A percentile compares a stretch with the other conserved stretches of the same genome.
phyloP scores from a whole-genome alignment of 2,329 filamentous ascomycete genomes.

The Fusarium ambrosium region DNA sequence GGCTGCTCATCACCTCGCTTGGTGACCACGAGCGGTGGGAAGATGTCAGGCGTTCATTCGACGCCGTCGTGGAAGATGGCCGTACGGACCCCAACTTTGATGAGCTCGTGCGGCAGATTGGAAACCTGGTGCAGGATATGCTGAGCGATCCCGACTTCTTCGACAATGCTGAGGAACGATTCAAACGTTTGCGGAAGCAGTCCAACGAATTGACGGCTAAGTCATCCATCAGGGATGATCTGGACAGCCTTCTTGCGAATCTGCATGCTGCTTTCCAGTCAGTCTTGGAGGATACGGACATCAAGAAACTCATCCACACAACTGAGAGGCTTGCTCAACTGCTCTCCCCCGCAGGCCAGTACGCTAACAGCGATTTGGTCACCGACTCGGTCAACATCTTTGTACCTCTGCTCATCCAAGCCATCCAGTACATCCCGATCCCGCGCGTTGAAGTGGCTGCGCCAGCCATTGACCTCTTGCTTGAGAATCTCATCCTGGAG shows the following conservation, averaged over 20 bases:
- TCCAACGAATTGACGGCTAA: constrained; percentile 75
- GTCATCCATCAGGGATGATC: constrained; percentile 77
- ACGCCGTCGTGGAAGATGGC: constrained; percentile 79
- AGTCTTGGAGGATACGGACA: constrained; percentile 77
- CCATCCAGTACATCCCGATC: constrained; percentile 89
- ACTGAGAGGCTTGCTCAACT: constrained; percentile 77
- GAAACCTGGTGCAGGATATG: constrained; percentile 81
- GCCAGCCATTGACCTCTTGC: constrained; percentile 84
- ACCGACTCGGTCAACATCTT: constrained; percentile 85
- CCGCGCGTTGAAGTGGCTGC: constrained; percentile 89
- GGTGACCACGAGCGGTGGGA: constrained; percentile 82
- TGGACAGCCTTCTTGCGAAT: constrained; percentile 80
- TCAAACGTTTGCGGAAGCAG: constrained; percentile 65
- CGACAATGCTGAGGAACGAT: constrained; percentile 74
- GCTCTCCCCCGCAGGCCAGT: constrained; percentile 74
- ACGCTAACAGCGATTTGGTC: constrained; percentile 78
- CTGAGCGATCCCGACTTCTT: constrained; percentile 90
- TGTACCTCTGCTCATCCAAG: constrained; percentile 80
- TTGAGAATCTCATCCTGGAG: constrained; percentile 93
- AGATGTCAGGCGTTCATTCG: constrained; percentile 76
- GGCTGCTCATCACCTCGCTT: constrained; percentile 83
- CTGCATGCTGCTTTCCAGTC: constrained; percentile 76
- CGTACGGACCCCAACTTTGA: constrained; percentile 87
- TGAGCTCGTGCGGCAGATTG: constrained; percentile 78
- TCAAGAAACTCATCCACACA: constrained; percentile 77